Evolutionary conservation across 305 asterid genomes (phyloP), one percentile per base, ranked within the genome.

Genomic region (Andrographis paniculata): DNA sequence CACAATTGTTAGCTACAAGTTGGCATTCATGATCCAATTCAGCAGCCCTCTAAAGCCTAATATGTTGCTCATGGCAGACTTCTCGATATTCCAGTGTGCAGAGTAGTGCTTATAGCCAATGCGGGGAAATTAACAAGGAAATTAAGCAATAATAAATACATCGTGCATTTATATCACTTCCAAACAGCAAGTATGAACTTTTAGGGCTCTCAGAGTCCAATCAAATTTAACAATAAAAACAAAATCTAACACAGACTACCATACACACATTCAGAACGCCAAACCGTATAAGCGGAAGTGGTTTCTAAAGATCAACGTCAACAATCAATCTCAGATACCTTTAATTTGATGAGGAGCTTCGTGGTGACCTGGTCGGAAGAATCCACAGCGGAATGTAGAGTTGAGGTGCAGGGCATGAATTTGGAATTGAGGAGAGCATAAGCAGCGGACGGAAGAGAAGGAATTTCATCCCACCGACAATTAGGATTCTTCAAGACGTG

Each of bases 351-450:
- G 62, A 91, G 86, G 52, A 91, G 93, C 76, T 91, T 91, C 16
- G 99, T 91, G 67, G 99, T 91, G 62, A 83, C 92, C 47, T 69
- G 70, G 53, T 91, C 99, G 0, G 66, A 49, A 12, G 99, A 91
- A 50, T 86, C 66, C 2, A 75, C 22, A 51, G 78, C 87, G 47
- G 96, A 61, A 57, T 83, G 84, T 47, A 91, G 56, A 39, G 75
- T 63, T 45, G 98, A 76, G 42, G 96, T 66, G 60, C 61, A 67
- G 31, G 84, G 59, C 49, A 40, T 83, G 82, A 76, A 91, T 60
- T 76, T 86, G 62, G 96, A 75, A 19, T 42, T 42, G 66, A 86
- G 96, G 61, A 91, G 60, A 27, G 63, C 20, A 72, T 91, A 91
- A 45, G 87, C 94, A 3, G 75, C 74, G 0, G 92, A 59, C 44